phyloP scores from a whole-genome alignment of 2,329 filamentous ascomycete species.

The Nothophoma quercina region DNA sequence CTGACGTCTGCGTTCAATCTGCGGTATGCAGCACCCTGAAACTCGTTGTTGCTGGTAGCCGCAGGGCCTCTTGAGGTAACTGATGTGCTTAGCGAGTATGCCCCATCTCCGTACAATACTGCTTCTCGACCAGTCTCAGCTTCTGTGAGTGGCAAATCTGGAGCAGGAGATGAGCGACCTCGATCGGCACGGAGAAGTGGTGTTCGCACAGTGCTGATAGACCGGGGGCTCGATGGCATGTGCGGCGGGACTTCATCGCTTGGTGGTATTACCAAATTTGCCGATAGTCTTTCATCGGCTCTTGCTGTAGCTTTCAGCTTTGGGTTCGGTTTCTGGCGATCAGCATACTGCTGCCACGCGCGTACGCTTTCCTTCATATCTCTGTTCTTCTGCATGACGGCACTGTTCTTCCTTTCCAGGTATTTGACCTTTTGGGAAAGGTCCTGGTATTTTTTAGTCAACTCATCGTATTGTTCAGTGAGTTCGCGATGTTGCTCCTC shows the following conservation, averaged over 20 bases:
- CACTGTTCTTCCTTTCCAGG: conserved; percentile 42
- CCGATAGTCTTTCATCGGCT: conserved; percentile 17
- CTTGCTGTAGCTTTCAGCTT: conserved; percentile 26
- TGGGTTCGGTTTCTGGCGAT: conserved; percentile 38
- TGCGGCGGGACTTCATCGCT: conserved; percentile 20
- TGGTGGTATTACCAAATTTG: conserved; percentile 8
- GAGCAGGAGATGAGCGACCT: conserved; percentile 30
- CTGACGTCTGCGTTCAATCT: neutral
- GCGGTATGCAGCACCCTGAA: neutral
- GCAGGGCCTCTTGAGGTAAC: conserved; percentile 9
- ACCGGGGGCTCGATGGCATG: conserved; percentile 34
- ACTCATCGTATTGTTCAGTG: conserved; percentile 39
- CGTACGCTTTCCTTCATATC: conserved; percentile 51
- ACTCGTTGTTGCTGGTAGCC: neutral
- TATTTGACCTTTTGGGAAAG: conserved; percentile 40
- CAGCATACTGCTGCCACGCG: conserved; percentile 48
- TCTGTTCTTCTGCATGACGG: conserved; percentile 46
- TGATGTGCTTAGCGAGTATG: neutral
- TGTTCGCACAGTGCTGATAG: conserved; percentile 23
- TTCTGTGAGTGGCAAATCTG: conserved; percentile 13
- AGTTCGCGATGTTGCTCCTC: conserved; percentile 39
- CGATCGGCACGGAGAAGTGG: conserved; percentile 20
- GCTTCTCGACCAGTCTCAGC: neutral
- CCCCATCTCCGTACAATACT: neutral
- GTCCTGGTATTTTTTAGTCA: conserved; percentile 43